phyloP scores from a whole-genome alignment of 257 asterid species.

The Ajuga chamaepitys region DNA sequence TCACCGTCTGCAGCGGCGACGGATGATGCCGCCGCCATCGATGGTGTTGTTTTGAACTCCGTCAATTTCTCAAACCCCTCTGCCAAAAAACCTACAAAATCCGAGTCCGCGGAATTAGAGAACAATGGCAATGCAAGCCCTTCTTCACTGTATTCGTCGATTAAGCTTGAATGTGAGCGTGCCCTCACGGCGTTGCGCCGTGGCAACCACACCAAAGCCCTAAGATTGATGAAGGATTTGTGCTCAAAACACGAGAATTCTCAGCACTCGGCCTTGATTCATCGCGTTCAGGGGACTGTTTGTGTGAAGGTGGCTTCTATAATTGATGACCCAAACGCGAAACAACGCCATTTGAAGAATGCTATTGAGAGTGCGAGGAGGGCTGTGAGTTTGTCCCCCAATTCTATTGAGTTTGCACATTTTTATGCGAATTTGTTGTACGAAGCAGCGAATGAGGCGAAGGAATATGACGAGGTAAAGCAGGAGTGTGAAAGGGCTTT shows the following conservation, averaged over 20 bases:
- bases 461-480: constrained; percentile 62
- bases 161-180: constrained; percentile 53
- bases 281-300: constrained; percentile 60
- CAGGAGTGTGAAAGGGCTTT: constrained; percentile 69
- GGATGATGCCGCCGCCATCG: constrained; percentile 10
- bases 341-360: constrained; percentile 45
- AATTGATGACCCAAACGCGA: constrained; percentile 49
- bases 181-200: constrained; percentile 52
- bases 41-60: constrained; percentile 7
- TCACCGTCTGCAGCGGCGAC: not conserved
- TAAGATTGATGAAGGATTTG: constrained; percentile 64
- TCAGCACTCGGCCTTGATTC: constrained; percentile 38
- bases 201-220: constrained; percentile 60
- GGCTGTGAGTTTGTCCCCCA: constrained; percentile 49
- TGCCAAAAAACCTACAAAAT: not conserved
- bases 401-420: constrained; percentile 58
- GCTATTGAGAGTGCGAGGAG: constrained; percentile 64
- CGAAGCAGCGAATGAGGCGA: constrained; percentile 54
- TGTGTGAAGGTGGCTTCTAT: constrained; percentile 47
- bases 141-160: constrained; percentile 24
- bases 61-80: not conserved
- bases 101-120: constrained; percentile 9
- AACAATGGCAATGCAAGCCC: constrained; percentile 13
- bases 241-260: constrained; percentile 39
- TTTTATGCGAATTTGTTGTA: constrained; percentile 61